Conservation (phyloP, 2,329 filamentous ascomycete species). For the Leptosphaerulina australis region DNA sequence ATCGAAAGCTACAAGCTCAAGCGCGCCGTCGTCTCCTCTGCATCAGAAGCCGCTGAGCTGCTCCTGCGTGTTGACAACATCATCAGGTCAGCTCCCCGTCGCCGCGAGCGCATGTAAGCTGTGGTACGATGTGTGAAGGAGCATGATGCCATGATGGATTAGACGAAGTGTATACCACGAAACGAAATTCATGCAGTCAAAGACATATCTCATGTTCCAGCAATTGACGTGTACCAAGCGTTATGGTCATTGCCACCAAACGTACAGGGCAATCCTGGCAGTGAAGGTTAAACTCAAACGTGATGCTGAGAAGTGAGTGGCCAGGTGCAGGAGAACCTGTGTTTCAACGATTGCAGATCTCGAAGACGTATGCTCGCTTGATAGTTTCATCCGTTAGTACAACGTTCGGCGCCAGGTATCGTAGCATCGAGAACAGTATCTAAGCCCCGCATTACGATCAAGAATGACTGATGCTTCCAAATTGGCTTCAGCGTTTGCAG, state of each 20-base stretch:
- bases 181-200: slow-evolving; percentile 35
- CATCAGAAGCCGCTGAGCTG: slow-evolving; percentile 94
- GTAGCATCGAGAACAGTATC: neutral
- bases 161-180: slow-evolving; percentile 39
- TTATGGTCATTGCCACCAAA: neutral
- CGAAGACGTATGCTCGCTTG: slow-evolving; percentile 6
- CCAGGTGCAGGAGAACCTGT: neutral
- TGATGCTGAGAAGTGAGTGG: neutral
- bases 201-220: neutral
- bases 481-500: neutral
- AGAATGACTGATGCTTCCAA: too few relatives aligned
- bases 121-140: slow-evolving; percentile 8
- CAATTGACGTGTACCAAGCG: neutral
- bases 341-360: slow-evolving; percentile 12
- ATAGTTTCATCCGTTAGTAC: slow-evolving; percentile 7
- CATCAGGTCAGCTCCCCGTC: slow-evolving; percentile 88
- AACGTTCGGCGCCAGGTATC: slow-evolving; percentile 1
- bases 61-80: slow-evolving; percentile 96
- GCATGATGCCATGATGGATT: slow-evolving; percentile 30
- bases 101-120: slow-evolving; percentile 73
- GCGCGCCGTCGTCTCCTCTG: slow-evolving; percentile 94
- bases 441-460: too few relatives aligned
- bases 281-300: neutral
- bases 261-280: neutral
- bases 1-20: slow-evolving; percentile 99